Base-by-base conservation (phyloP, 208 protist genomes). In the Leishmania lainsoni region DNA sequence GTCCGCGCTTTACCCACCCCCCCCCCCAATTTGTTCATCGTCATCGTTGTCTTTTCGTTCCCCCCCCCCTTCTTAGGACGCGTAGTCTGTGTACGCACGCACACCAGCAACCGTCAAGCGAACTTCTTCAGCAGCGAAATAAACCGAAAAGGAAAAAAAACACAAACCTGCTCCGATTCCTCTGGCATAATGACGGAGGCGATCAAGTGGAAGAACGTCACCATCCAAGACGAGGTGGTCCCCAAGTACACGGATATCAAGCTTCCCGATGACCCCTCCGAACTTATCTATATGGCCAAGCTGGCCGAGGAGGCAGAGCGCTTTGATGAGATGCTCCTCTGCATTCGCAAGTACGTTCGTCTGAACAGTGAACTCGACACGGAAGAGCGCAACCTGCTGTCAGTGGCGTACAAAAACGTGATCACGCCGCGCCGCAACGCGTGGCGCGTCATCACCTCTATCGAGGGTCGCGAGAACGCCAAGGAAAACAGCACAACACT, bases 401-500 rank as follows among this genome's bases (percentile, higher is more conserved):
- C 99, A 42, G 99, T 99, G 75, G 99, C 99, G 8, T 99, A 99
- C 96, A 99, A 99, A 92, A 99, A 99, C 87, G 98, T 99, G 54
- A 99, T 99, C 86, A 99, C 99, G 84, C 90, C 98, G 48, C 96
- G 99, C 79, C 98, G 99, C 84, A 99, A 99, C 58, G 98, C 99
- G 59, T 99, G 99, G 98, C 95, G 99, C 83, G 99, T 99, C 71
- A 97, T 99, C 75, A 99, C 95, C 49, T 98, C 97, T 48, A 99
- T 99, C 78, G 99, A 99, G 90, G 91, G 97, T 83, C 99, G 99
- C 69, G 98, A 99, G 87, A 94, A 95, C 87, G 90, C 85, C 74
- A 96, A 96, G 83, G 96, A 96, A 71, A 96, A 90, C 87, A 93
- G 87, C 59, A 89, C 90, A 51, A 97, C 98, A 79, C 86, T 99